Evolutionary conservation across 306 rosid species (phyloP).

Genomic region (Vigna unguiculata): DNA sequence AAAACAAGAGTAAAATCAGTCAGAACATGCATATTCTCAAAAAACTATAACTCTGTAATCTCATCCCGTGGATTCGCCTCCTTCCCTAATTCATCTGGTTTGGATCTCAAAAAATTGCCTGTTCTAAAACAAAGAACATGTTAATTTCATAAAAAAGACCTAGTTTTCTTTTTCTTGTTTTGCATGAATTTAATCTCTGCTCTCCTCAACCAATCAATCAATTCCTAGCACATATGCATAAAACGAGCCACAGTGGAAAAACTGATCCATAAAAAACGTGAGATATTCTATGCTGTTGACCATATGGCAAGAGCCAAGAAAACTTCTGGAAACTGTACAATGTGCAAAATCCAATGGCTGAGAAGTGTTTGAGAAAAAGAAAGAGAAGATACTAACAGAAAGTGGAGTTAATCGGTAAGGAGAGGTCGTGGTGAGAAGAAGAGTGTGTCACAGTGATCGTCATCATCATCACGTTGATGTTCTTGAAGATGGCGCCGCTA

Average conservation of each 20-base stretch:
- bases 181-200: too few relatives aligned
- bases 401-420: slow-evolving; percentile 48
- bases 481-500: slow-evolving; percentile 40
- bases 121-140: neutral
- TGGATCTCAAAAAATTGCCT: neutral
- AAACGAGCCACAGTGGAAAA: neutral
- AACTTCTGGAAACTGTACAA: neutral
- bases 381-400: slow-evolving; percentile 44
- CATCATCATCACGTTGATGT: neutral
- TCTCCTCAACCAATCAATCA: neutral
- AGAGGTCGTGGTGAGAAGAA: slow-evolving; percentile 47
- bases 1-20: neutral
- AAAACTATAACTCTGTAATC: neutral
- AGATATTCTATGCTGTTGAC: neutral
- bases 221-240: neutral
- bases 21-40: neutral
- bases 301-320: neutral
- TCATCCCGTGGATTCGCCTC: neutral
- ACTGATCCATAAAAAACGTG: neutral
- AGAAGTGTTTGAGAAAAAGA: neutral
- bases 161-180: neutral
- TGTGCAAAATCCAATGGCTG: neutral
- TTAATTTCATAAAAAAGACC: neutral
- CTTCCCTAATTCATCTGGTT: neutral
- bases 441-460: slow-evolving; percentile 33